Conservation (phyloP, 2,329 filamentous ascomycete species). For the Trichoderma arundinaceum region DNA sequence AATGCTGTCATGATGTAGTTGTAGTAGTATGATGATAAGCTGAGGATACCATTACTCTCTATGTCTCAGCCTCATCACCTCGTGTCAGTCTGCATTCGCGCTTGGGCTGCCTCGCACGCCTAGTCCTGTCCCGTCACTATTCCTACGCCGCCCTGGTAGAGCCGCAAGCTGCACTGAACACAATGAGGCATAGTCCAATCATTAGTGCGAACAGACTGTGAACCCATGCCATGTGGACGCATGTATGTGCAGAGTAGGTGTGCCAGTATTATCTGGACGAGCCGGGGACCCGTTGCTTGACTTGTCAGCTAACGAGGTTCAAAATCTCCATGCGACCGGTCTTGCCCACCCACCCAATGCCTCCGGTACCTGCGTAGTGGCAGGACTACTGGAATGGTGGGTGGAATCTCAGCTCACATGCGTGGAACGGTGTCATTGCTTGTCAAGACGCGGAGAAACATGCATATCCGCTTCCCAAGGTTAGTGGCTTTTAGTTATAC, state of each 20-base stretch:
- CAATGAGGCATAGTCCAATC: background rate
- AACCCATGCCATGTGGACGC: background rate
- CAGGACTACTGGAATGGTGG: background rate
- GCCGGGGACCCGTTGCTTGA: background rate
- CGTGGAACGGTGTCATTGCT: too few relatives aligned
- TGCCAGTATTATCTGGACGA: background rate
- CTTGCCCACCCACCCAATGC: background rate
- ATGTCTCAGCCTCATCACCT: slow-evolving; percentile 8
- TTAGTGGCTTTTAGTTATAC: background rate
- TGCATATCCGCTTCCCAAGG: background rate
- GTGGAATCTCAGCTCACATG: background rate
- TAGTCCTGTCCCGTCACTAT: background rate
- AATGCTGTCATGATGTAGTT: background rate
- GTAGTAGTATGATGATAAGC: background rate
- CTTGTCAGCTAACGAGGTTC: background rate
- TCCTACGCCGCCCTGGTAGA: background rate
- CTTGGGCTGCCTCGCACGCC: background rate
- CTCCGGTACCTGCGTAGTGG: background rate
- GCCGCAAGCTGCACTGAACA: background rate
- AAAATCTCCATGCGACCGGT: background rate
- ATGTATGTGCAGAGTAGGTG: background rate
- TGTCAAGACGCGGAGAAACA: background rate
- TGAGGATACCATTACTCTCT: background rate
- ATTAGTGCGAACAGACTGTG: background rate
- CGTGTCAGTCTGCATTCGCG: background rate